Conservation (phyloP, 2,329 filamentous ascomycete species). For the Fusarium piperis region DNA sequence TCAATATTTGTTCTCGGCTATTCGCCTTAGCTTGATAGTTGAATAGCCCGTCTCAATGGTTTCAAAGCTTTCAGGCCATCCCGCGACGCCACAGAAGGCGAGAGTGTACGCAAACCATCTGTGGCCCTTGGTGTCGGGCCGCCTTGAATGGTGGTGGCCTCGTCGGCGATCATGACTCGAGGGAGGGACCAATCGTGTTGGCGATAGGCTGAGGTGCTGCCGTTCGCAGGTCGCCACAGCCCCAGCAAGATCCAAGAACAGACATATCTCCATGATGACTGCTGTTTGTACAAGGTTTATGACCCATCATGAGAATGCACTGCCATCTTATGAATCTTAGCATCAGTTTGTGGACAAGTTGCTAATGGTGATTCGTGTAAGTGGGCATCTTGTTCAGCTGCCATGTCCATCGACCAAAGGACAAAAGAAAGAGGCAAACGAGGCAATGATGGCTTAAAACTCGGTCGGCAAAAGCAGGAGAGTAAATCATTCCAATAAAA, state of each 20-base stretch:
- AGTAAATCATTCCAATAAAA: background rate
- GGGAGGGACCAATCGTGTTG: background rate
- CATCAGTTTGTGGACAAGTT: background rate
- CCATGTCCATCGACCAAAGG: background rate
- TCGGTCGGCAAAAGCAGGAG: background rate
- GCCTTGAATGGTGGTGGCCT: background rate
- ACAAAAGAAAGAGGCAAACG: background rate
- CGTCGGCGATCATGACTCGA: background rate
- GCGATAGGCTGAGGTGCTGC: background rate
- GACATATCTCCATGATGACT: background rate
- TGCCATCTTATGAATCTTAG: background rate
- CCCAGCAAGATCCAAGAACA: background rate
- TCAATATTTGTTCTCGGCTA: background rate
- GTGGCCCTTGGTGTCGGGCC: background rate
- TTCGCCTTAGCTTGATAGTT: background rate
- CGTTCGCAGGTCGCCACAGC: background rate
- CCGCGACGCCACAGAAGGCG: background rate
- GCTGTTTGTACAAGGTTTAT: background rate
- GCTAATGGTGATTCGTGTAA: background rate
- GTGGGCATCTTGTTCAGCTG: background rate
- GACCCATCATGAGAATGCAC: background rate
- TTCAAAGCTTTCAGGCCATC: background rate
- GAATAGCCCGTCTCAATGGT: background rate
- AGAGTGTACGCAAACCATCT: background rate
- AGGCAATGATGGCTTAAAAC: background rate